Evolutionary conservation across 2,329 filamentous ascomycete genomes (phyloP).

Genomic region (Emericellopsis atlantica): DNA sequence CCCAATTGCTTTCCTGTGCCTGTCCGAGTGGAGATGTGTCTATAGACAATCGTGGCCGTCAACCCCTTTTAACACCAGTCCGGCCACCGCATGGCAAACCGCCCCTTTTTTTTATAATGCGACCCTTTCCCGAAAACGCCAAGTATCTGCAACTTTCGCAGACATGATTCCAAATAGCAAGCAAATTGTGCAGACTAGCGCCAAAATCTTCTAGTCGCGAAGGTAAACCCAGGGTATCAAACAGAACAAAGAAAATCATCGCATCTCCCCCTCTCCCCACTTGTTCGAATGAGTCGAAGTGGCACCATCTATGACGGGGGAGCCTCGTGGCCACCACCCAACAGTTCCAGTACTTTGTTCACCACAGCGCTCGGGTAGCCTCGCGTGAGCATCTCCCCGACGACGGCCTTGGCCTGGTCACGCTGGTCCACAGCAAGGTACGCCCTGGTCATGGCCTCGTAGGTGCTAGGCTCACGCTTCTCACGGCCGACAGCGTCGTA

Average conservation of each 20-base stretch:
- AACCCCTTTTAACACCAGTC: constrained; percentile 1
- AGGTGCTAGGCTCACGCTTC: constrained; percentile 90
- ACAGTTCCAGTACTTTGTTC: constrained; percentile 84
- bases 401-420: constrained; percentile 61
- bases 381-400: constrained; percentile 79
- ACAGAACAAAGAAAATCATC: constrained; percentile 3
- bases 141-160: too few relatives aligned
- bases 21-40: constrained; percentile 39
- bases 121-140: not conserved
- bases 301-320: constrained; percentile 8
- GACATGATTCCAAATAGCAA: not conserved
- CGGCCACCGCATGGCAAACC: not conserved
- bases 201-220: not conserved
- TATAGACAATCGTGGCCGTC: constrained; percentile 17
- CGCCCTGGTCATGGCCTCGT: constrained; percentile 95
- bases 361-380: constrained; percentile 88
- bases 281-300: not conserved
- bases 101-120: not conserved
- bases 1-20: not conserved
- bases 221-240: constrained; percentile 13
- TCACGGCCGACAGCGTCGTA: constrained; percentile 67
- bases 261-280: not conserved
- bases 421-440: constrained; percentile 77
- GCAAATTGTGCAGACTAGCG: not conserved
- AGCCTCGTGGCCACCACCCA: constrained; percentile 45